Evolutionary conservation across 192 early-diverging fungal species (phyloP), one percentile per base, ranked within the genome.

Genomic region (Obelidium mucronatum): DNA sequence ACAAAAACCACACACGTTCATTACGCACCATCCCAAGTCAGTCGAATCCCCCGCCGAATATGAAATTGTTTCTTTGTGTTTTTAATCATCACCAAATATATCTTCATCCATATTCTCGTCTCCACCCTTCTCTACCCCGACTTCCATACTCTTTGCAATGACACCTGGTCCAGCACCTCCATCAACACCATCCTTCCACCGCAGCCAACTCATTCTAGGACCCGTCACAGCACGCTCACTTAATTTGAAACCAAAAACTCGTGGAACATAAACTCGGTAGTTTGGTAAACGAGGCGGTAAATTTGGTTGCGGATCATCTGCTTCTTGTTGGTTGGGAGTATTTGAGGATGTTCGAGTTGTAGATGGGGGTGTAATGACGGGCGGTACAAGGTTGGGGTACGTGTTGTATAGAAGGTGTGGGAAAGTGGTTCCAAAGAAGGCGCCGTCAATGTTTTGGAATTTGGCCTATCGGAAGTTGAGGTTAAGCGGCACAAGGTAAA

Each of bases 401-500:
- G 91, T 91, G 81, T 94, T 88, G 81, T 97, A 93, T 56, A 98
- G 89, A 74, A 99, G 83, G 78, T 96, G 92, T 11, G 96, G 92
- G 80, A 99, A 97, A 2, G 96, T 96, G 22, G 98, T 94, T 37
- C 97, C 97, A 87, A 99, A 99, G 79, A 91, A 93, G 39, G 96
- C 94, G 62, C 98, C 95, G 74, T 85, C 79, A 33, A 87, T 68
- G 48, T 78, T 68, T 66, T 83, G 83, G 70, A 75, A 79, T 79
- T 82, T 85, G 11, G 77, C 66, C 80, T 83, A 69, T n/a, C n/a
- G n/a, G n/a, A n/a, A 6, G 17, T 39, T 37, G 61, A 33, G 61
- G 0, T n/a, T n/a, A n/a, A n/a, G n/a, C 8, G 64, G 1, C 67
- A 76, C 55, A 84, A 1, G 1, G 59, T 2, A 30, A 30, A 15